Conservation (phyloP, 768 basidiomycete species). For the Zangia roseola region DNA sequence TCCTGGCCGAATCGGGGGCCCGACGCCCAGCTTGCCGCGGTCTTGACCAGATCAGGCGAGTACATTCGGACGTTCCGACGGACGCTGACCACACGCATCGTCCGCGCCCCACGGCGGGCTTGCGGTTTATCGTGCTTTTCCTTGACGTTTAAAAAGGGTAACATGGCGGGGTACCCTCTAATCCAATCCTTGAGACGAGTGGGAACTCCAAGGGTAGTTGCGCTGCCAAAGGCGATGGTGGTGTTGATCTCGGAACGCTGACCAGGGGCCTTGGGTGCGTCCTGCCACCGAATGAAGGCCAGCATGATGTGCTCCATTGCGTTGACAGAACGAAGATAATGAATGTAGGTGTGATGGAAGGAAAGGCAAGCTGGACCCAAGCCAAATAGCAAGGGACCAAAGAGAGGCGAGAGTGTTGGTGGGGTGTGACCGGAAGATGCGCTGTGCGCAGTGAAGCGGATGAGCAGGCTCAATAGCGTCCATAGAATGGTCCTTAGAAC, state of each 20-base stretch:
- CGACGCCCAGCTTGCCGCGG: constrained; percentile 48
- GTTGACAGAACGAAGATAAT: constrained; percentile 77
- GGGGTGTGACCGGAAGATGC: constrained; percentile 88
- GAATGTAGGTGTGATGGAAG: constrained; percentile 58
- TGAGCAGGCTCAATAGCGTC: constrained; percentile 77
- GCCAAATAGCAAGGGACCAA: constrained; percentile 88
- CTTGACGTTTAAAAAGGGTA: constrained; percentile 57
- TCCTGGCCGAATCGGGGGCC: constrained; percentile 29
- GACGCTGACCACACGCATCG: constrained; percentile 74
- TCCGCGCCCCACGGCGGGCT: constrained; percentile 72
- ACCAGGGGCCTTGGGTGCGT: constrained; percentile 44
- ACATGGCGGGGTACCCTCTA: constrained; percentile 80
- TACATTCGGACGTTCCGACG: constrained; percentile 86
- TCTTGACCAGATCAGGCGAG: constrained; percentile 78
- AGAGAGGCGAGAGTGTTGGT: constrained; percentile 83
- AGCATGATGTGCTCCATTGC: constrained; percentile 95
- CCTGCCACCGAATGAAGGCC: constrained; percentile 83
- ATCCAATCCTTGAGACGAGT: constrained; percentile 90
- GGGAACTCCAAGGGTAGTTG: constrained; percentile 68
- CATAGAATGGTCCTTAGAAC: constrained; percentile 59
- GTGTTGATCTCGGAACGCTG: constrained; percentile 30
- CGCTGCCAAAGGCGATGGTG: constrained; percentile 43
- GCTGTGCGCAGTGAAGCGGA: constrained; percentile 80
- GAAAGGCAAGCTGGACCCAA: constrained; percentile 52
- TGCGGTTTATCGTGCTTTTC: constrained; percentile 52